These are phyloP conservation scores for Deuterostichococcus epilithicus DNA, from an alignment of 139 green algal genomes.

Conservation along the genomic window DNA sequence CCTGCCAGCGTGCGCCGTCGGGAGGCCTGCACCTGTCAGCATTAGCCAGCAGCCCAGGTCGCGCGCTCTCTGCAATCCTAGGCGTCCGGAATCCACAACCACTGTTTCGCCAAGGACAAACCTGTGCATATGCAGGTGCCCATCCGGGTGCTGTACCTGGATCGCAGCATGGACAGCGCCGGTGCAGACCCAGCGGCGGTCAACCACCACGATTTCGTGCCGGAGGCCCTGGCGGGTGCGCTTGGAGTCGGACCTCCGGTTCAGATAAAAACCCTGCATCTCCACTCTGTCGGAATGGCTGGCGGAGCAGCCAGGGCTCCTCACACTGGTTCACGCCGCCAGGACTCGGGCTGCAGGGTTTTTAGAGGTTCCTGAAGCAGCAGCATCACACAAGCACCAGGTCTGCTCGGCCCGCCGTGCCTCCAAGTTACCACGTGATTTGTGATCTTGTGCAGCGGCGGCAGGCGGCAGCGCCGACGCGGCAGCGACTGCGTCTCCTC, in stretches of 20 bases:
- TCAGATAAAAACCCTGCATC: no score
- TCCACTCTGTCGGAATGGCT: no score
- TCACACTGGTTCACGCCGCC: background rate
- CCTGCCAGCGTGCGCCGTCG: no score
- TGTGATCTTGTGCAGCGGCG: background rate
- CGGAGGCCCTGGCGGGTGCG: constrained; percentile 26
- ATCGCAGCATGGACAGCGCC: constrained; percentile 47
- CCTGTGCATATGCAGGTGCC: constrained; percentile 50
- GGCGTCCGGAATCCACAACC: no score
- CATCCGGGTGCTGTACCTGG: constrained; percentile 76
- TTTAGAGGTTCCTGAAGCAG: background rate
- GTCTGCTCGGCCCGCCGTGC: background rate
- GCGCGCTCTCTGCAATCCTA: no score
- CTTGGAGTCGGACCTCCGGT: no score
- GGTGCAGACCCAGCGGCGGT: constrained; percentile 4
- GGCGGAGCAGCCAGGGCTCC: no score
- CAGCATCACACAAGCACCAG: no score
- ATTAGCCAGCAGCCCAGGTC: no score
- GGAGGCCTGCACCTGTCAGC: no score
- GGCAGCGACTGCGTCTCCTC: constrained; percentile 7
- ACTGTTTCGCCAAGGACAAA: no score
- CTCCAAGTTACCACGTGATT: background rate
- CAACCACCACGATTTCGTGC: constrained; percentile 64
- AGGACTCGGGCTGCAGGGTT: no score
- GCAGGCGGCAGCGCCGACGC: background rate